These are phyloP conservation scores for Babesia gibsoni DNA, from an alignment of 169 alveolate species.

Conservation along the genomic window DNA sequence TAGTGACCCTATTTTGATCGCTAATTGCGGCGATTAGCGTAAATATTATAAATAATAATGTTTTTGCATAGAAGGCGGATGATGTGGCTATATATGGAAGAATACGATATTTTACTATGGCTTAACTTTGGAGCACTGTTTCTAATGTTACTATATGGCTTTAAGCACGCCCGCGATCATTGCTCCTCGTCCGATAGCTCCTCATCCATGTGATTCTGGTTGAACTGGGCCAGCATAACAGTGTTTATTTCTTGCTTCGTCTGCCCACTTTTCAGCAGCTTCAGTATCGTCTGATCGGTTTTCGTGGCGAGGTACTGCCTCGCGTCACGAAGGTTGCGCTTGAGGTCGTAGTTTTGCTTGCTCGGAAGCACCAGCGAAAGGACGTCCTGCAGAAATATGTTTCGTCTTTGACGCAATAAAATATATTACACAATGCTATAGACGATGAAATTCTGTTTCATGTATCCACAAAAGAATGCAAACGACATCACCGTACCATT, in stretches of 20 bases:
- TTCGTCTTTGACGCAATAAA: neutral
- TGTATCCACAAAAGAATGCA: neutral
- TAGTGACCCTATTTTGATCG: no score
- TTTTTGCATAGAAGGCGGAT: no score
- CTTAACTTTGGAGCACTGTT: no score
- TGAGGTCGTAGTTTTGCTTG: conserved; percentile 72
- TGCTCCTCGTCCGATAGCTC: conserved; percentile 14
- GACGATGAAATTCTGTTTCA: no score
- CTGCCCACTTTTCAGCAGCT: conserved; percentile 47
- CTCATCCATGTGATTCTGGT: conserved; percentile 2
- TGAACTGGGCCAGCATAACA: conserved; percentile 26
- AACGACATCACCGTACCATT: neutral
- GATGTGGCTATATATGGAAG: no score
- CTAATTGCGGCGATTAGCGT: no score
- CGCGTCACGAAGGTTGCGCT: conserved; percentile 76
- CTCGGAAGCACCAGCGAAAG: conserved; percentile 59
- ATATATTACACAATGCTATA: neutral
- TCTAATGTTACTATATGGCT: no score
- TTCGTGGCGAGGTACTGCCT: conserved; percentile 64
- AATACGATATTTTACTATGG: no score
- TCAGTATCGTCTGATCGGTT: conserved; percentile 78
- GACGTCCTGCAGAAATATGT: conserved; percentile 38
- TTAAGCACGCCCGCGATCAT: neutral
- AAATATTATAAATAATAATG: no score
- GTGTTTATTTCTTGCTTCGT: conserved; percentile 22